phyloP scores from a whole-genome alignment of 2,329 filamentous ascomycete species.

The Talaromyces rugulosus region DNA sequence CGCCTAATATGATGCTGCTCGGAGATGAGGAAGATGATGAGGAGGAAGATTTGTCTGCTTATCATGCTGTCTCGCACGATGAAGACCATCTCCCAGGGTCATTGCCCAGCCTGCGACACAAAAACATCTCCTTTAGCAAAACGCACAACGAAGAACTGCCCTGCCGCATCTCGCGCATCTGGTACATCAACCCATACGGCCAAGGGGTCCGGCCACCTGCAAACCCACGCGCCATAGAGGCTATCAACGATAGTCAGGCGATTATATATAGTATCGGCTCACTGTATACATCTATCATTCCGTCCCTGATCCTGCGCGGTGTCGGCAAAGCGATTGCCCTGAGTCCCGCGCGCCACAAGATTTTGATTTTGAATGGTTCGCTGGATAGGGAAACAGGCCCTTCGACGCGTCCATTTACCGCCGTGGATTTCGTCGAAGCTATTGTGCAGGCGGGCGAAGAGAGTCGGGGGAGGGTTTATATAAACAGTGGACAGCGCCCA shows the following conservation, averaged over 20 bases:
- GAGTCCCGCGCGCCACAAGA: constrained; percentile 59
- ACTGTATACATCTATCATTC: constrained; percentile 83
- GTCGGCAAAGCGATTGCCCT: constrained; percentile 63
- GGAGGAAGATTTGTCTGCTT: constrained; percentile 23
- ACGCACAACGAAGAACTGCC: constrained; percentile 73
- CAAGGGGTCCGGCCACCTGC: constrained; percentile 84
- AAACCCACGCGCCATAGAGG: constrained; percentile 73
- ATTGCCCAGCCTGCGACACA: constrained; percentile 71
- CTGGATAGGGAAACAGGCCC: constrained; percentile 85
- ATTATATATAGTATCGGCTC: constrained; percentile 93
- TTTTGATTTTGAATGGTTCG: constrained; percentile 79
- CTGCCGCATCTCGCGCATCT: constrained; percentile 73
- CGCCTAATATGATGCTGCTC: constrained; percentile 32
- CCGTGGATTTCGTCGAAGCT: constrained; percentile 75
- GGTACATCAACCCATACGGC: constrained; percentile 99
- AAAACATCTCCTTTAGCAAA: constrained; percentile 81
- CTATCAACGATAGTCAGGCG: constrained; percentile 60
- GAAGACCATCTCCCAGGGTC: constrained; percentile 56
- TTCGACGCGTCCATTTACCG: constrained; percentile 59
- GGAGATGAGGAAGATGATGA: constrained; percentile 27
- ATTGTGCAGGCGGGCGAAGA: constrained; percentile 71
- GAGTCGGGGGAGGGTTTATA: constrained; percentile 49
- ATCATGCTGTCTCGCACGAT: constrained; percentile 36
- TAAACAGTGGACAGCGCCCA: background rate
- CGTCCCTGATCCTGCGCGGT: constrained; percentile 72